Conservation (phyloP, 1,284 basidiomycete species). For the Pterulicium gracile region DNA sequence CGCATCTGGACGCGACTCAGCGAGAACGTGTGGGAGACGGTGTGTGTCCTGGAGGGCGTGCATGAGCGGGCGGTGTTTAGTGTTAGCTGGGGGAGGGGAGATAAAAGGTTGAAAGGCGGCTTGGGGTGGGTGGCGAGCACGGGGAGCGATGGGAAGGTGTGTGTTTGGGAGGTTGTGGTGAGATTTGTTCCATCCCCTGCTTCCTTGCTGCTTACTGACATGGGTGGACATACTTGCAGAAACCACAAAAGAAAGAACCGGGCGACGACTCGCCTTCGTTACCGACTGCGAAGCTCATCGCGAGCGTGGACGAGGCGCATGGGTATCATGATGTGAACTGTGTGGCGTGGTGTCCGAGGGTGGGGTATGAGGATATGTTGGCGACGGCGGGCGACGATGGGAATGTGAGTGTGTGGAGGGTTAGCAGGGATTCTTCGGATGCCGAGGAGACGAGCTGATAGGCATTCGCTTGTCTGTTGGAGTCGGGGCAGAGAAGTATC, state of each 20-base stretch:
- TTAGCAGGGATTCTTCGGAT: no score
- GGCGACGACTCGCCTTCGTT: constrained; percentile 20
- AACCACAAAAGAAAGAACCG: constrained; percentile 16
- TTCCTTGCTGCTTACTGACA: constrained; percentile 9
- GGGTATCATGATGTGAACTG: constrained; percentile 72
- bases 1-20: constrained; percentile 57
- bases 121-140: constrained; percentile 69
- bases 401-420: constrained; percentile 61
- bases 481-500: no score
- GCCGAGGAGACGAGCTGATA: no score
- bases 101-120: constrained; percentile 17
- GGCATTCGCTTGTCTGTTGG: no score
- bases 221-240: no score
- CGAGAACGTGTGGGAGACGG: constrained; percentile 48
- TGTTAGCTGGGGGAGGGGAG: constrained; percentile 57
- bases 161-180: constrained; percentile 65
- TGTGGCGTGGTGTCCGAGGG: constrained; percentile 65
- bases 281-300: constrained; percentile 30
- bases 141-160: constrained; percentile 69
- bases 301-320: constrained; percentile 48
- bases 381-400: constrained; percentile 80
- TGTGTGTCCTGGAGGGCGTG: constrained; percentile 40
- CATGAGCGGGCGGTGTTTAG: constrained; percentile 75
- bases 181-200: constrained; percentile 13
- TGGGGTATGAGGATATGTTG: constrained; percentile 49